Evolutionary conservation across 2,329 filamentous ascomycete genomes (phyloP).

Genomic region (Aspergillus latus): DNA sequence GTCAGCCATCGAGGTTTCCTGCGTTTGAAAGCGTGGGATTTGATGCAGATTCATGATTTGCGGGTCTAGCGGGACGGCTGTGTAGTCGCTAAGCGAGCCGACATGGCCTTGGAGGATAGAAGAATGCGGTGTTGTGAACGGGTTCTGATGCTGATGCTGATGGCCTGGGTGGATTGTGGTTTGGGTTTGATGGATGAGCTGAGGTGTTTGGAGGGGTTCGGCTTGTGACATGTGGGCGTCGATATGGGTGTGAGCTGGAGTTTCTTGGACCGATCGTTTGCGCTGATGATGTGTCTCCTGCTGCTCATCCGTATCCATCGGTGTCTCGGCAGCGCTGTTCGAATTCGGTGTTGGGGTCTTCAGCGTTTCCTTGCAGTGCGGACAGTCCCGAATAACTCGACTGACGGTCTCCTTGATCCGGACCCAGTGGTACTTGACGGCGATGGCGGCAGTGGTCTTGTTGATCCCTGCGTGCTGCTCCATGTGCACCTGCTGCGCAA

Average conservation of each 20-base stretch:
- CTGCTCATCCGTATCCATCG: constrained; percentile 15
- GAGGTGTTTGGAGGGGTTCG: constrained; percentile 16
- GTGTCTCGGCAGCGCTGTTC: constrained; percentile 15
- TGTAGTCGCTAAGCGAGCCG: constrained; percentile 43
- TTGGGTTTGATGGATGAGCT: constrained; percentile 26
- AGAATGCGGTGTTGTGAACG: constrained; percentile 33
- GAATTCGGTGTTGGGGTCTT: constrained; percentile 52
- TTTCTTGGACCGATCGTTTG: not conserved
- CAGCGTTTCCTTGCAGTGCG: constrained; percentile 78
- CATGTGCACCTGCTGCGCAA: constrained; percentile 74
- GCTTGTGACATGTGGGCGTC: constrained; percentile 7
- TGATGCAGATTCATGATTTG: constrained; percentile 58
- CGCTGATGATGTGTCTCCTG: not conserved
- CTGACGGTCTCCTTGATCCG: constrained; percentile 97
- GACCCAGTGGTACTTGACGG: constrained; percentile 95
- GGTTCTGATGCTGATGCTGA: constrained; percentile 29
- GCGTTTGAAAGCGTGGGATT: constrained; percentile 42
- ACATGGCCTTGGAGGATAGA: constrained; percentile 37
- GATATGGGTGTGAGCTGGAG: not conserved
- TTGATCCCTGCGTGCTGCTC: constrained; percentile 88
- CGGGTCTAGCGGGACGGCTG: constrained; percentile 60
- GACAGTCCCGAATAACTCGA: constrained; percentile 88
- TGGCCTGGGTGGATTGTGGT: not conserved
- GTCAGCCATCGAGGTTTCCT: constrained; percentile 34
- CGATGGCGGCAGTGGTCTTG: constrained; percentile 92